Conservation (phyloP, 83 land plant species). For the Picea abies region DNA sequence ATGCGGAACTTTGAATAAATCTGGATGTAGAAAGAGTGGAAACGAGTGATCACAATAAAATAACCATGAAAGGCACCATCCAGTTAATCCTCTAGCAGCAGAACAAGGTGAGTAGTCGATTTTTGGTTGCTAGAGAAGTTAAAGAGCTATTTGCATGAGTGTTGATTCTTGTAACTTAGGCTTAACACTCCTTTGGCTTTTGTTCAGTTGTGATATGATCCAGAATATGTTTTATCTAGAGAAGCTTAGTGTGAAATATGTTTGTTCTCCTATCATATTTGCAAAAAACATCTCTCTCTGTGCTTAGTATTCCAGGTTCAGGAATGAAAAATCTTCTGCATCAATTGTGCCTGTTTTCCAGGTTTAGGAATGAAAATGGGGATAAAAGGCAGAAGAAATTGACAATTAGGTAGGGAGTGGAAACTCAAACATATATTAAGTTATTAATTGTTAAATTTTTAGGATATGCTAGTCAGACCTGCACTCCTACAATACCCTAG, state of each 20-base stretch:
- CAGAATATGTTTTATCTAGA: neutral
- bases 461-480: too few relatives aligned
- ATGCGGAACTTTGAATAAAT: neutral
- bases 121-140: neutral
- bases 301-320: too few relatives aligned
- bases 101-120: neutral
- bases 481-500: too few relatives aligned
- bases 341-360: neutral
- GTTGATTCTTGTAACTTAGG: neutral
- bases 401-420: too few relatives aligned
- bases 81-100: neutral
- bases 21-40: neutral
- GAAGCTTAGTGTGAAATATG: neutral
- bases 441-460: too few relatives aligned
- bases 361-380: constrained; percentile 6
- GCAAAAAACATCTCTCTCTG: too few relatives aligned
- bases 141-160: neutral
- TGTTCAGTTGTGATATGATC: neutral
- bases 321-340: neutral
- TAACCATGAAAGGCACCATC: neutral
- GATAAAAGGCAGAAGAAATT: too few relatives aligned
- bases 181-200: neutral
- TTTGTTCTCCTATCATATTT: neutral
- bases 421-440: too few relatives aligned
- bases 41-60: neutral